Evolutionary conservation across 164 flowering plant genomes (phyloP).

Genomic region (Aristolochia contorta): DNA sequence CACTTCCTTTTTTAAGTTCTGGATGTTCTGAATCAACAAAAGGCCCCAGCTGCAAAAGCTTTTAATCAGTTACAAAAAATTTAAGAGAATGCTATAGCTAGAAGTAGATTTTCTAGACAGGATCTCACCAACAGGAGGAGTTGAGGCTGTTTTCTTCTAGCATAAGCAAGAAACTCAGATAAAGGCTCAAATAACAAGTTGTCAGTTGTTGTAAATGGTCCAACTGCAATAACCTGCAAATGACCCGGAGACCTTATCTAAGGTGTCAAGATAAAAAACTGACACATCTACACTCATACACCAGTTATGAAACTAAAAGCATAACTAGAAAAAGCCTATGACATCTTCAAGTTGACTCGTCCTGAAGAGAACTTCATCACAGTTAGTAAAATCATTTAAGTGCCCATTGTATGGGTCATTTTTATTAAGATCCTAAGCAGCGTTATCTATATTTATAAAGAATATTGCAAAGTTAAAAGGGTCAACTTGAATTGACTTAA

Average conservation of each 20-base stretch:
- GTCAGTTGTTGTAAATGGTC: slow-evolving; percentile 89
- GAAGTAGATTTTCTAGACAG: not conserved
- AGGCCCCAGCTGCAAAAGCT: slow-evolving; percentile 78
- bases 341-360: too few species aligned
- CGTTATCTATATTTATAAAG: too few species aligned
- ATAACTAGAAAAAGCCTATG: too few species aligned
- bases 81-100: not conserved
- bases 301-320: too few species aligned
- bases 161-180: slow-evolving; percentile 70
- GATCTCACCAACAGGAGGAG: slow-evolving; percentile 67
- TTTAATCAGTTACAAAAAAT: not conserved
- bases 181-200: slow-evolving; percentile 90
- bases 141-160: slow-evolving; percentile 78
- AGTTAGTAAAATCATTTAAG: too few species aligned
- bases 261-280: too few species aligned
- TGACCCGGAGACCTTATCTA: slow-evolving; percentile 6
- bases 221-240: slow-evolving; percentile 83
- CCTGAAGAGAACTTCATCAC: too few species aligned
- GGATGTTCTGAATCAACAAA: slow-evolving; percentile 96
- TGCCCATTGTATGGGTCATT: too few species aligned
- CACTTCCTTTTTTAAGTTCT: slow-evolving; percentile 63
- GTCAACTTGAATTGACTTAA: too few species aligned
- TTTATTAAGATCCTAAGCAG: too few species aligned
- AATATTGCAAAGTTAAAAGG: too few species aligned
- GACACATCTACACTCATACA: too few species aligned